Evolutionary conservation across 2,329 filamentous ascomycete species (phyloP).

Genomic region (Monosporascus sp.): DNA sequence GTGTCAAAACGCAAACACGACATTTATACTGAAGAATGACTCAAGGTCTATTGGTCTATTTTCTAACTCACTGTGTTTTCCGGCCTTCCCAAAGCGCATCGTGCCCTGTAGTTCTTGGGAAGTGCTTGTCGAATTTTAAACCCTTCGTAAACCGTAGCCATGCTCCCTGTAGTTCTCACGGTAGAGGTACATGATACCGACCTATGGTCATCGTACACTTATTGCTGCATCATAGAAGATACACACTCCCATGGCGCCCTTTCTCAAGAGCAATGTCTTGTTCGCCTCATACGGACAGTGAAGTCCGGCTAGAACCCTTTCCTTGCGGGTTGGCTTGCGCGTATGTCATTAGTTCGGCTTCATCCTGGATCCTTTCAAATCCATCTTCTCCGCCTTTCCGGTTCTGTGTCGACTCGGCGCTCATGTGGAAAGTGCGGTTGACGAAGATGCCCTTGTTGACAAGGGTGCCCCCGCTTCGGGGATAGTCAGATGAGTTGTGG

Average conservation of each 20-base stretch:
- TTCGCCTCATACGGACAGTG: not conserved
- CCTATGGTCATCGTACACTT: not conserved
- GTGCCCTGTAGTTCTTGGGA: too few species aligned
- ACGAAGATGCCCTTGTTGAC: constrained; percentile 18
- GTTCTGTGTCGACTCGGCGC: not conserved
- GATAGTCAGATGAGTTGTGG: constrained; percentile 13
- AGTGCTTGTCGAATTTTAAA: too few species aligned
- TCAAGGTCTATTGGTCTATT: too few species aligned
- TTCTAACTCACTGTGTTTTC: too few species aligned
- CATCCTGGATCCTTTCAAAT: constrained; percentile 15
- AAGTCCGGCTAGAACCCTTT: not conserved
- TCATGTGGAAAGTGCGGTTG: constrained; percentile 22
- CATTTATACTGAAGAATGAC: too few species aligned
- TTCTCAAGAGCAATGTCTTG: not conserved
- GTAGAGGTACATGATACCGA: not conserved
- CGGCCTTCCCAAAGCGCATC: too few species aligned
- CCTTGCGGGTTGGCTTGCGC: constrained; percentile 9
- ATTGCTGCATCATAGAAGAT: not conserved
- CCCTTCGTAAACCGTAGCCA: too few species aligned
- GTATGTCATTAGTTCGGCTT: constrained; percentile 14
- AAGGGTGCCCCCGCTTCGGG: constrained; percentile 11
- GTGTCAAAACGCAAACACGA: too few species aligned
- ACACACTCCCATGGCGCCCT: not conserved
- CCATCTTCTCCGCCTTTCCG: constrained; percentile 6
- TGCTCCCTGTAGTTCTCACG: too few species aligned